Evolutionary conservation across 306 rosid genomes (phyloP).

Genomic region (Benincasa hispida): DNA sequence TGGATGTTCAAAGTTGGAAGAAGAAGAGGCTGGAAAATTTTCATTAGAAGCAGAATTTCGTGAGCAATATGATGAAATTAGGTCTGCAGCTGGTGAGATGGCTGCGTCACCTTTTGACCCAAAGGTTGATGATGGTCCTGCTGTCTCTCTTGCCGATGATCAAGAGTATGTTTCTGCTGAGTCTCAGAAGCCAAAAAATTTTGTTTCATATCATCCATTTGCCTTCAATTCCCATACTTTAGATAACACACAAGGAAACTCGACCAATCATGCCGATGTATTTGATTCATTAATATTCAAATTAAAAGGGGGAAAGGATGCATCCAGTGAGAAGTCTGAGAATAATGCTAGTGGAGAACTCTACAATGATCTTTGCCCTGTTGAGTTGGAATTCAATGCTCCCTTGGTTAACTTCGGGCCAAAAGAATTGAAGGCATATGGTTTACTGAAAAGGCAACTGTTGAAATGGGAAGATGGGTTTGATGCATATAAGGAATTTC

Average conservation of each 20-base stretch:
- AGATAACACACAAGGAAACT: conserved; percentile 11
- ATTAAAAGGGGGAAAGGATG: conserved; percentile 12
- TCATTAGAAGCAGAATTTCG: conserved; percentile 12
- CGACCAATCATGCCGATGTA: conserved; percentile 12
- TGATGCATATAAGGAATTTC: conserved; percentile 13
- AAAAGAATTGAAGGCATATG: conserved; percentile 30
- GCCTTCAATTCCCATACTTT: conserved; percentile 18
- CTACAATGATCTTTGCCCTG: conserved; percentile 42
- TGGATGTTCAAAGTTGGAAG: conserved; percentile 24
- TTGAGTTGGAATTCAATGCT: conserved; percentile 39
- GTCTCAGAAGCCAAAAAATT: conserved; percentile 25
- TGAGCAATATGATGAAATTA: conserved; percentile 30
- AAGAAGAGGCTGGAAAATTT: conserved; percentile 19
- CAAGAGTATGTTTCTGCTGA: conserved; percentile 24
- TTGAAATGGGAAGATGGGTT: conserved; percentile 38
- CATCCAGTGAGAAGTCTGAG: conserved; percentile 22
- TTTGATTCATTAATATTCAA: conserved; percentile 35
- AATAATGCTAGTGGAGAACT: conserved; percentile 21
- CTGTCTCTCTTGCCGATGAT: conserved; percentile 43
- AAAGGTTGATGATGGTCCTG: conserved; percentile 8
- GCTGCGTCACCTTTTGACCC: conserved; percentile 16
- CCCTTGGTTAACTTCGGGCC: conserved; percentile 21
- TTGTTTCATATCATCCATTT: conserved; percentile 16
- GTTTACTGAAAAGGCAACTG: conserved; percentile 35
- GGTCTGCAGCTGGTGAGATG: conserved; percentile 26